Evolutionary conservation across 176 grass and related monocot genomes (phyloP).

Genomic region (bread wheat (Triticum aestivum)): DNA sequence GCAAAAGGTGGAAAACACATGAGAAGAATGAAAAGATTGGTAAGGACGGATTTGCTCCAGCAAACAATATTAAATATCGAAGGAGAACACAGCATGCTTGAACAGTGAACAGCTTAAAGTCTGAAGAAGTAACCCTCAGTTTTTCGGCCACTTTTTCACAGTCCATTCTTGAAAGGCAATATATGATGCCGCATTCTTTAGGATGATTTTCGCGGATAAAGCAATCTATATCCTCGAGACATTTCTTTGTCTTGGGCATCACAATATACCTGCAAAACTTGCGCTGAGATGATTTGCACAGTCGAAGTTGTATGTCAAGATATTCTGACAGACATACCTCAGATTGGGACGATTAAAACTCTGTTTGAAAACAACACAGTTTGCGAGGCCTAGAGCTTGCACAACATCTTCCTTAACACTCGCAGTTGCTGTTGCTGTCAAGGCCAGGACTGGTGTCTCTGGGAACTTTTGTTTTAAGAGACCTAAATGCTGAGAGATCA

Average conservation of each 20-base stretch:
- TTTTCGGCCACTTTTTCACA: constrained; percentile 93
- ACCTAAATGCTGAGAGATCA: constrained; percentile 60
- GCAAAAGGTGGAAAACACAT: constrained; percentile 7
- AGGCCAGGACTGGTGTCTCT: constrained; percentile 70
- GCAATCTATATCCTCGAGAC: constrained; percentile 74
- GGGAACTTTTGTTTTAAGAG: constrained; percentile 84
- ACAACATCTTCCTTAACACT: constrained; percentile 97
- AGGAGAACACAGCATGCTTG: neutral
- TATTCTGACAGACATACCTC: constrained; percentile 50
- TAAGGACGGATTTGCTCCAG: neutral
- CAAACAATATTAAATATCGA: constrained; percentile 3
- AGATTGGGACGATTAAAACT: constrained; percentile 97
- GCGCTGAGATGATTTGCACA: constrained; percentile 21
- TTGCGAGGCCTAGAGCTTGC: constrained; percentile 79
- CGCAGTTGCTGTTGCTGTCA: constrained; percentile 91
- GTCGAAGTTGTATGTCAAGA: neutral
- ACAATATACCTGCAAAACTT: constrained; percentile 64
- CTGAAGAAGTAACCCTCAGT: constrained; percentile 56
- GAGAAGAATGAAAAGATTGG: neutral
- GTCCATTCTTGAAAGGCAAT: constrained; percentile 94
- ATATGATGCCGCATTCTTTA: constrained; percentile 89
- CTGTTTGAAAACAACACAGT: constrained; percentile 88
- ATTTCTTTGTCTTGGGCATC: constrained; percentile 88
- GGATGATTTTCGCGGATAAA: constrained; percentile 71
- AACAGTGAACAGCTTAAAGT: constrained; percentile 22